Base-by-base conservation (phyloP, 2,329 filamentous ascomycete genomes). In the Metarhizium anisopliae region DNA sequence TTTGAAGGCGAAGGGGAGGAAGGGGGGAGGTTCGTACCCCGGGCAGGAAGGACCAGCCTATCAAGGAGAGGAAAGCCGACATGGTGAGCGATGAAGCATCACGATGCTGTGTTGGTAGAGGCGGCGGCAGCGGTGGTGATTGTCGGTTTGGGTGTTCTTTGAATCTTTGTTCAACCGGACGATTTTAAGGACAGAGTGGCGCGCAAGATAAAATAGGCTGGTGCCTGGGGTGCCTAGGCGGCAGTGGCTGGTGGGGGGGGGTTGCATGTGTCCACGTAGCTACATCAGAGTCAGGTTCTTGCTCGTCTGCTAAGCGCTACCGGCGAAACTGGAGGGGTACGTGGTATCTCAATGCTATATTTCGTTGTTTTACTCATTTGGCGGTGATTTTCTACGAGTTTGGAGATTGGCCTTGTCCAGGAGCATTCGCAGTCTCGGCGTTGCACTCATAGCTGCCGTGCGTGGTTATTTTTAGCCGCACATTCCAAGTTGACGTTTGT, bases 31-130 rank as follows among this genome's bases (percentile, higher is more conserved):
- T 25, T 38, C 77, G 51, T 68, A 81, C 80, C 53, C 74, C 72
- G 50, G 80, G 80, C 51, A 83, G 74, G 63, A 83, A 82, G 57
- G 72, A 72, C 80, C 80, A 83, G 63, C 79, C 80, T 62, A 81
- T 56, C 47, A 83, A 70, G 57, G 79, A 81, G 53, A 83, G 69
- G 52, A 81, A 62, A 54, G 73, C 68, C 36, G 79, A 79, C 80
- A 82, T 82, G 59, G 43, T 66, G 59, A 59, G 55, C 56, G 52
- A 35, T 30, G 50, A 47, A 55, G 61, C 64, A 64, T 64, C 56
- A 51, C 36, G 50, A 20, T 40, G n/a, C 13, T 40, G 25, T 18
- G 32, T 20, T 42, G 36, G 20, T 52, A 35, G 18, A 29, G n/a
- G 51, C 50, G 14, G 7, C 16, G 8, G 25, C 16, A 40, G 50